Evolutionary conservation across 2,329 filamentous ascomycete species (phyloP).

Genomic region (Venturia asperata): DNA sequence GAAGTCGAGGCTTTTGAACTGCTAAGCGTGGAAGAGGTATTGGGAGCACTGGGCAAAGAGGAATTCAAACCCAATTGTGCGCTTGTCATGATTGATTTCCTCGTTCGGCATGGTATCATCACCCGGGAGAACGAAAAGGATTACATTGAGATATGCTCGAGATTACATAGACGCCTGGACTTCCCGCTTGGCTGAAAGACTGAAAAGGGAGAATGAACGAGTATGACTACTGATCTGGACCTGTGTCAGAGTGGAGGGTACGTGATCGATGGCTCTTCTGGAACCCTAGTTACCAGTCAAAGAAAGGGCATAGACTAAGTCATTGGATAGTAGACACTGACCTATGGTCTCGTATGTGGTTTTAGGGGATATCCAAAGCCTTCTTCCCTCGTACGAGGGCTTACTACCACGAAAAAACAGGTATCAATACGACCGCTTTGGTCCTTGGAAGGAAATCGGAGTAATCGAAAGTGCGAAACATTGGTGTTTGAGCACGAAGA

Average conservation of each 20-base stretch:
- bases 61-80: conserved; percentile 93
- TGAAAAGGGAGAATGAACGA: not conserved
- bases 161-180: conserved; percentile 70
- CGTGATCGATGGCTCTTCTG: not conserved
- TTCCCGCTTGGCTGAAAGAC: conserved; percentile 48
- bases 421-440: no score
- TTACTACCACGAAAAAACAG: no score
- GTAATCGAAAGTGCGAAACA: no score
- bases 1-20: conserved; percentile 84
- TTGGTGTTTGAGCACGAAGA: no score
- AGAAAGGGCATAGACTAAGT: no score
- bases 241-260: not conserved
- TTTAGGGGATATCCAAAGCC: no score
- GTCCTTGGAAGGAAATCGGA: no score
- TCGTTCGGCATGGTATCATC: conserved; percentile 75
- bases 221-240: not conserved
- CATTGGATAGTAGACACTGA: no score
- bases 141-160: conserved; percentile 65
- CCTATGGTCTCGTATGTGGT: no score
- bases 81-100: conserved; percentile 78
- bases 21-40: conserved; percentile 68
- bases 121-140: conserved; percentile 71
- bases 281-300: no score
- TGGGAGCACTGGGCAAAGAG: conserved; percentile 59
- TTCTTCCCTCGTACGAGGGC: no score